Evolutionary conservation across 2,329 filamentous ascomycete species (phyloP).

Genomic region (Sarocladium kiliense): DNA sequence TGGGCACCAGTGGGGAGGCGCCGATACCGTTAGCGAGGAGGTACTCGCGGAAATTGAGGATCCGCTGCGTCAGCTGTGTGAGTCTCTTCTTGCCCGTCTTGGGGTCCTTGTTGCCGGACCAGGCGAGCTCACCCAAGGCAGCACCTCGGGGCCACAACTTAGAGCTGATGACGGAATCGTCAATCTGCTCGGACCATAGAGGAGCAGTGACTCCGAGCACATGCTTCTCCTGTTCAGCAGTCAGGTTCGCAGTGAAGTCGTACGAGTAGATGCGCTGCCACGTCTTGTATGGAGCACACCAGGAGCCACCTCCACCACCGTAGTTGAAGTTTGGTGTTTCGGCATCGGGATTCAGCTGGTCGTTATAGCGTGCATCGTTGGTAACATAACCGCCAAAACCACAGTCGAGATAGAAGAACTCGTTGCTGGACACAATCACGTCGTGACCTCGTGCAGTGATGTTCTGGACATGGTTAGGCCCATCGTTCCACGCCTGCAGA

Average conservation of each 20-base stretch:
- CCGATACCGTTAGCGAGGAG: constrained; percentile 47
- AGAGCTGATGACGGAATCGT: constrained; percentile 67
- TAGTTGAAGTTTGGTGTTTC: constrained; percentile 69
- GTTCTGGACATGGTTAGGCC: constrained; percentile 53
- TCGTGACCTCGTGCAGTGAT: constrained; percentile 61
- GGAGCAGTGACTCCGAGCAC: constrained; percentile 79
- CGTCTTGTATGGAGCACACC: constrained; percentile 74
- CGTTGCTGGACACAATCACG: constrained; percentile 70
- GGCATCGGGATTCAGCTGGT: constrained; percentile 1
- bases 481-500: constrained; percentile 72
- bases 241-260: constrained; percentile 64
- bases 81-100: constrained; percentile 52
- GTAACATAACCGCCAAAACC: constrained; percentile 71
- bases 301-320: constrained; percentile 29
- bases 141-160: constrained; percentile 74
- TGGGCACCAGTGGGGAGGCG: constrained; percentile 46
- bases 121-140: constrained; percentile 73
- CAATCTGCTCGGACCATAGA: constrained; percentile 77
- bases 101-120: constrained; percentile 64
- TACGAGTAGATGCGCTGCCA: constrained; percentile 80
- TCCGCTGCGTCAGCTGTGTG: constrained; percentile 38
- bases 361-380: constrained; percentile 7
- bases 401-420: constrained; percentile 82
- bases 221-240: constrained; percentile 54
- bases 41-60: constrained; percentile 56